These are phyloP conservation scores for Neofusicoccum parvum DNA, from an alignment of 2,329 filamentous ascomycete genomes.

Conservation along the genomic window DNA sequence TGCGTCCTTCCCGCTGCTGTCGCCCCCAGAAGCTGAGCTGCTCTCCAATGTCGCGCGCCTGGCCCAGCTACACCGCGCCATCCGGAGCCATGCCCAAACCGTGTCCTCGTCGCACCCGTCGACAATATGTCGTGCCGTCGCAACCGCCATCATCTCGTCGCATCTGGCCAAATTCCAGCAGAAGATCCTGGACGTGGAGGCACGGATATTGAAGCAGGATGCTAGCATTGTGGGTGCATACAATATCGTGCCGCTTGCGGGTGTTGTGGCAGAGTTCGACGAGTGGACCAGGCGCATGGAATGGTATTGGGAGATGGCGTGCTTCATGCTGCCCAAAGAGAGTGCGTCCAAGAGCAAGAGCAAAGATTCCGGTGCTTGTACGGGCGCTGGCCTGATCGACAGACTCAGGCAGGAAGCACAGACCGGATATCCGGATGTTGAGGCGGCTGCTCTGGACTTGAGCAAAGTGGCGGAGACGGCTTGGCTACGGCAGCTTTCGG, in stretches of 20 bases:
- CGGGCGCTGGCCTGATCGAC: conserved; percentile 75
- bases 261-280: conserved; percentile 81
- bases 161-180: conserved; percentile 81
- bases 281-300: conserved; percentile 82
- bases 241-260: conserved; percentile 88
- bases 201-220: conserved; percentile 73
- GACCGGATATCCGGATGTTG: conserved; percentile 87
- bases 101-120: conserved; percentile 75
- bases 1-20: conserved; percentile 53
- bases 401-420: conserved; percentile 73
- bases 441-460: conserved; percentile 72
- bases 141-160: conserved; percentile 71
- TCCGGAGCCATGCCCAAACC: conserved; percentile 66
- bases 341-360: conserved; percentile 22
- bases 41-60: conserved; percentile 76
- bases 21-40: conserved; percentile 80
- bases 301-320: conserved; percentile 77
- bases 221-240: conserved; percentile 84
- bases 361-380: conserved; percentile 46
- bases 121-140: conserved; percentile 83
- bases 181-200: conserved; percentile 83
- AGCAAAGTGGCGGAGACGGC: conserved; percentile 80
- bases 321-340: conserved; percentile 62
- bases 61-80: conserved; percentile 73
- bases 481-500: conserved; percentile 87